Evolutionary conservation across 495 filamentous ascomycete species (phyloP), one percentile per base, ranked within the genome.

Genomic region (Sordaria brevicollis): DNA sequence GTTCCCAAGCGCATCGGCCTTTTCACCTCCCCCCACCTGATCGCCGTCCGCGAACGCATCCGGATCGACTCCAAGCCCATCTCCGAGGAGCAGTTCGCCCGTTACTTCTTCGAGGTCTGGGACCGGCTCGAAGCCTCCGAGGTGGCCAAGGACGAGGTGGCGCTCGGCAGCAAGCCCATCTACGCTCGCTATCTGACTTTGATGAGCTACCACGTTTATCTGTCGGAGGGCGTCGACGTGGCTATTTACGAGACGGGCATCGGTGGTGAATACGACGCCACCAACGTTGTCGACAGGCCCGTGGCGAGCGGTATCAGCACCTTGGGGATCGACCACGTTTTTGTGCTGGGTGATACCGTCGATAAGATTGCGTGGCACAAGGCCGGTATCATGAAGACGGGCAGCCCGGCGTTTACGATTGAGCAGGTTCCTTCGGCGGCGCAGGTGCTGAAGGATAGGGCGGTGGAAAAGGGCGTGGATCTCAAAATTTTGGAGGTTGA

Each of bases 291-390:
- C 19, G 83, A 85, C 21, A 80, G 85, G 31, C 94, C 94, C 7
- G 87, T 87, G 15, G 91, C 88, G 2, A 86, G 86, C 4, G 93
- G 89, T 1, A 92, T 99, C 57, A 92, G 89, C 13, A 93, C 89
- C 65, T 82, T 99, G 31, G 95, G 93, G 8, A 96, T 99, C 72
- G 96, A 99, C 73, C 95, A 99, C 74, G 87, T 89, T 15, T 84
- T 83, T 17, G 83, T 93, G 76, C 86, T 99, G 36, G 95, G 95
- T 15, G 78, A 86, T 37, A 96, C 95, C 0, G 89, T 97, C 49
- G 91, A 93, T 65, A 86, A 94, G 72, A 99, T 99, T 71, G 94
- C 96, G 4, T 98, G 96, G 95, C 94, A 99, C 76, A 98, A 99
- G 78, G 92, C 87, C 13, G 95, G 95, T 13, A 94, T 98, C 67